Conservation (phyloP, 148 eudicot species). For the Nepenthes gracilis region DNA sequence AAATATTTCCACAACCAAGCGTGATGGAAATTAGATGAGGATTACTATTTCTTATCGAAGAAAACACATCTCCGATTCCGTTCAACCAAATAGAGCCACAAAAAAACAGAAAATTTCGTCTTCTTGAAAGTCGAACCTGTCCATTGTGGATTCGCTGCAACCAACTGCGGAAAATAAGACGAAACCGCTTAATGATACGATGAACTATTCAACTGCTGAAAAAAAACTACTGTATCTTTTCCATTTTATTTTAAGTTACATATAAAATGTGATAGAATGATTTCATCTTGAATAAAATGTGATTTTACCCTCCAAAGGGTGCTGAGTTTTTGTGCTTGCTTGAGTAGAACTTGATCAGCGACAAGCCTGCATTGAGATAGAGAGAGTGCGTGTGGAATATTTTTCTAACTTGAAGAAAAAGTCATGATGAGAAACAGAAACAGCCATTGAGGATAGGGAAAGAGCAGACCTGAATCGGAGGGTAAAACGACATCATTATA, state of each 20-base stretch:
- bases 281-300: neutral
- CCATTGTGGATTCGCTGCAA: constrained; percentile 69
- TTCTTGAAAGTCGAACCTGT: constrained; percentile 32
- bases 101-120: neutral
- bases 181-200: neutral
- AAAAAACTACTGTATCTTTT: no score
- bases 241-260: no score
- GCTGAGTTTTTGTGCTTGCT: constrained; percentile 59
- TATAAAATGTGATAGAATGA: neutral
- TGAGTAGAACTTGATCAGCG: constrained; percentile 65
- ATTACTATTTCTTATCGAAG: no score
- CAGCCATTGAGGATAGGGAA: constrained; percentile 2
- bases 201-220: neutral
- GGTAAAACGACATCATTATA: constrained; percentile 45
- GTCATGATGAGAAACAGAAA: neutral
- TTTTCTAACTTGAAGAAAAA: no score
- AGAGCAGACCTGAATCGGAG: constrained; percentile 37
- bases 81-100: no score
- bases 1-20: no score
- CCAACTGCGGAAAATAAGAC: constrained; percentile 47
- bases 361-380: constrained; percentile 25
- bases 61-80: no score
- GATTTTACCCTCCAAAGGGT: constrained; percentile 63
- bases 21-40: no score
- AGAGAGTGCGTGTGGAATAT: neutral